These are phyloP conservation scores for Avena insularis DNA, from an alignment of 176 grass and related monocot genomes.

Conservation along the genomic window DNA sequence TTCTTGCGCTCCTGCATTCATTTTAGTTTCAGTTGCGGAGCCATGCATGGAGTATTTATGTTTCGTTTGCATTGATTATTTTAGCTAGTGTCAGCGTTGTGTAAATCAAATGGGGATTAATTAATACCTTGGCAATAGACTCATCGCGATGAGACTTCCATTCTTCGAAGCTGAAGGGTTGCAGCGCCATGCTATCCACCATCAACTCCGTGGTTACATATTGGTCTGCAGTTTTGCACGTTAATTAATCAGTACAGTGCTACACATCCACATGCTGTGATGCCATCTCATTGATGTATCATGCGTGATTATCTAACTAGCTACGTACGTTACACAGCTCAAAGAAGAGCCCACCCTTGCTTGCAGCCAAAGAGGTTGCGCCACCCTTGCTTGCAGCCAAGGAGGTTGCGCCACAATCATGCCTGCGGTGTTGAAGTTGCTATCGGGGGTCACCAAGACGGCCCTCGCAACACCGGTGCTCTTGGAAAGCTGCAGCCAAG, in stretches of 20 bases:
- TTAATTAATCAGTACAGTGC: neutral
- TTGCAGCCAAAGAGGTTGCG: constrained; percentile 53
- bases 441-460: constrained; percentile 53
- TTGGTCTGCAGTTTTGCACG: constrained; percentile 47
- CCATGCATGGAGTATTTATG: neutral
- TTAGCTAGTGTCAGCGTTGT: neutral
- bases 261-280: constrained; percentile 8
- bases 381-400: constrained; percentile 76
- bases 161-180: constrained; percentile 70
- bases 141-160: constrained; percentile 61
- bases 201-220: constrained; percentile 50
- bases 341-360: constrained; percentile 64
- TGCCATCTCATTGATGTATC: neutral
- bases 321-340: constrained; percentile 38
- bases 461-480: constrained; percentile 49
- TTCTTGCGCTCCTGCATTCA: constrained; percentile 43
- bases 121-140: constrained; percentile 42
- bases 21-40: neutral
- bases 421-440: constrained; percentile 53
- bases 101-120: neutral
- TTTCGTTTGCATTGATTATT: neutral
- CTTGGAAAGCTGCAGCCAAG: constrained; percentile 63
- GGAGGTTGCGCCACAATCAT: neutral
- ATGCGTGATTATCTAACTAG: neutral
- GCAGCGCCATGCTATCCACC: constrained; percentile 68